Evolutionary conservation across 192 early-diverging fungal species (phyloP).

Genomic region (Backusella psychrophila): DNA sequence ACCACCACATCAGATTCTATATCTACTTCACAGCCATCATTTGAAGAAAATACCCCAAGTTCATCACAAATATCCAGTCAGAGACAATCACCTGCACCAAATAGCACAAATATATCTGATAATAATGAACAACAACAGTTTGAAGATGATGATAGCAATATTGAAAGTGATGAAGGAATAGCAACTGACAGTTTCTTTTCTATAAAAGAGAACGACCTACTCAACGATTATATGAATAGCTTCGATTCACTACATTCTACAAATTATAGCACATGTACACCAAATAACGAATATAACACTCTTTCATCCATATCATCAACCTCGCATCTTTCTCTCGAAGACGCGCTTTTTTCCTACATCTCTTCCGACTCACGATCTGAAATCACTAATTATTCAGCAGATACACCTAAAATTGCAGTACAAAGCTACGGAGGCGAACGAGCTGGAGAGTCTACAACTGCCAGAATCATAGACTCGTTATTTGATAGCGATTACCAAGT

Average conservation of each 20-base stretch:
- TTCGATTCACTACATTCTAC: background rate
- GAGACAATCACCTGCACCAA: background rate
- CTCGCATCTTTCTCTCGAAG: background rate
- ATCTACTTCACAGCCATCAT: background rate
- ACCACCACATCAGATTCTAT: background rate
- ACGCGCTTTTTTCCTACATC: conserved; percentile 2
- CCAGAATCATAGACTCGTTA: background rate
- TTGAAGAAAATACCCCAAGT: background rate
- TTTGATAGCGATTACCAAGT: conserved; percentile 9
- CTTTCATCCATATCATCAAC: background rate
- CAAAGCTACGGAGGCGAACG: background rate
- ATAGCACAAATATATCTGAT: background rate
- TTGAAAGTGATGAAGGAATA: background rate
- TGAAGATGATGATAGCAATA: background rate
- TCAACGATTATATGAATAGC: background rate
- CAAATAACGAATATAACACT: background rate
- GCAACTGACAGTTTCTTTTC: background rate
- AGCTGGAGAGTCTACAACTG: background rate
- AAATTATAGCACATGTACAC: background rate
- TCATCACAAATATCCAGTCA: background rate
- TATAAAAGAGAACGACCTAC: background rate
- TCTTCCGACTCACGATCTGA: conserved; percentile 5
- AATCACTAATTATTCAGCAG: background rate
- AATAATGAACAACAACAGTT: background rate
- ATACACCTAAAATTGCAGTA: background rate